These are phyloP conservation scores for Bryoerythrophyllum caledonicum DNA, from an alignment of 225 moss, liverwort and hornwort genomes.

Conservation along the genomic window DNA sequence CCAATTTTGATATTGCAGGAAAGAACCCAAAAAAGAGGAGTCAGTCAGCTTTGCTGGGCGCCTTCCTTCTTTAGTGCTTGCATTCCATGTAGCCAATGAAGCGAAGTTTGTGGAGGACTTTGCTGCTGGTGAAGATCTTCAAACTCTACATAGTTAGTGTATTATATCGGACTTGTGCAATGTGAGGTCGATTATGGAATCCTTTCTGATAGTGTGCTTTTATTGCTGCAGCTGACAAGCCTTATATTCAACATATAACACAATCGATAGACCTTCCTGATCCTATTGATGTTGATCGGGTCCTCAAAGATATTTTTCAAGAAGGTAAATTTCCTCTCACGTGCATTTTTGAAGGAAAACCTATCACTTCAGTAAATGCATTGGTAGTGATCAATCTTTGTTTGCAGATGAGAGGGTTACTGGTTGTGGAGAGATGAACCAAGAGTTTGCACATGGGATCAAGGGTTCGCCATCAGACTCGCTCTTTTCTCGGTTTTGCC, in stretches of 20 bases:
- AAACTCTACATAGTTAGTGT: neutral
- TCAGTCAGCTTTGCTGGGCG: conserved; percentile 76
- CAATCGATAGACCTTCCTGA: conserved; percentile 83
- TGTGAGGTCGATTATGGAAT: conserved; percentile 12
- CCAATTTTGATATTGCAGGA: conserved; percentile 43
- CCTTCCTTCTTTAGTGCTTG: conserved; percentile 81
- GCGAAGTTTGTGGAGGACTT: conserved; percentile 89
- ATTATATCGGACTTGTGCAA: conserved; percentile 2
- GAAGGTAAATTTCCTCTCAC: conserved; percentile 55
- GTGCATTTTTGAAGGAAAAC: neutral
- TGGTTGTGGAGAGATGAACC: conserved; percentile 50
- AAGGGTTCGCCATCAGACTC: conserved; percentile 90
- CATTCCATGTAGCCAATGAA: conserved; percentile 75
- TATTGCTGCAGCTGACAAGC: conserved; percentile 66
- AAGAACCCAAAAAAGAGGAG: conserved; percentile 63
- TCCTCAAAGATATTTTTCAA: conserved; percentile 88
- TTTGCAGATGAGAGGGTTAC: conserved; percentile 42
- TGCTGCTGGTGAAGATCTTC: conserved; percentile 60
- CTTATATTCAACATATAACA: conserved; percentile 81
- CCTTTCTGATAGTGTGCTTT: conserved; percentile 20
- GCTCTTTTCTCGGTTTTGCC: conserved; percentile 81
- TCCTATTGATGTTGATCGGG: conserved; percentile 76
- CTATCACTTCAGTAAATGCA: conserved; percentile 5
- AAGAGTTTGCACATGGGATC: conserved; percentile 58
- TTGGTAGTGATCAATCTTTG: conserved; percentile 23